Percentiles rank a stretch among this genome's conserved stretches.
These are phyloP conservation scores for Emmonsiellopsis sp. DNA, from an alignment of 2,329 filamentous ascomycete genomes.

Conservation along the genomic window DNA sequence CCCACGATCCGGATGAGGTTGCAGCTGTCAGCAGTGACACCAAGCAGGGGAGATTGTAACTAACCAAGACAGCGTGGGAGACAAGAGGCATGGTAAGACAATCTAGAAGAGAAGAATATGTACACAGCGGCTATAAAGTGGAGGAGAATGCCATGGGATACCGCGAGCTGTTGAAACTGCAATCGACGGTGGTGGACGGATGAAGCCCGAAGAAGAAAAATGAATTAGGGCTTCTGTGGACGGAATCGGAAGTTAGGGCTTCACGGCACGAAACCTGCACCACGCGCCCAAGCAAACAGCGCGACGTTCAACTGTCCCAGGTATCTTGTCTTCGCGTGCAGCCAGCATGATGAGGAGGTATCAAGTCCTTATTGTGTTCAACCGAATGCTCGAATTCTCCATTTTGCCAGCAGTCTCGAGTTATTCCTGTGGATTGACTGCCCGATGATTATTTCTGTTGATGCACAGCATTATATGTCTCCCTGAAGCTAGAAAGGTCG, in stretches of 20 bases:
- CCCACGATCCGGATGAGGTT: background rate
- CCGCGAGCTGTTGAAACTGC: background rate
- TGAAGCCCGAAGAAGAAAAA: background rate
- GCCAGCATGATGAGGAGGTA: no score
- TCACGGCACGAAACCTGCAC: background rate
- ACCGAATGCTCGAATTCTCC: no score
- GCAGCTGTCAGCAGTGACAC: constrained; percentile 4
- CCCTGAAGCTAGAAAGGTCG: no score
- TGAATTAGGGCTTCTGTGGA: background rate
- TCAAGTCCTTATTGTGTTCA: no score
- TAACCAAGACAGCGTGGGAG: background rate
- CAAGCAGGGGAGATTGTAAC: background rate
- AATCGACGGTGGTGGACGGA: background rate
- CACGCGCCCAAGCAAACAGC: background rate
- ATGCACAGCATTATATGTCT: no score
- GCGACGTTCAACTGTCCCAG: background rate
- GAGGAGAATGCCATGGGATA: background rate
- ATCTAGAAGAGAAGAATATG: constrained; percentile 1
- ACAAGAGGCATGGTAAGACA: background rate
- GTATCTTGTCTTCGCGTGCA: no score
- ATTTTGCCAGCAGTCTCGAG: no score
- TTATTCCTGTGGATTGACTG: no score
- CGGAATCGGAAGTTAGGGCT: background rate
- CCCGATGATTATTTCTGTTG: no score
- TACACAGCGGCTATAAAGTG: background rate